Base-by-base conservation (phyloP, 768 basidiomycete species). In the Ramaria sp. region DNA sequence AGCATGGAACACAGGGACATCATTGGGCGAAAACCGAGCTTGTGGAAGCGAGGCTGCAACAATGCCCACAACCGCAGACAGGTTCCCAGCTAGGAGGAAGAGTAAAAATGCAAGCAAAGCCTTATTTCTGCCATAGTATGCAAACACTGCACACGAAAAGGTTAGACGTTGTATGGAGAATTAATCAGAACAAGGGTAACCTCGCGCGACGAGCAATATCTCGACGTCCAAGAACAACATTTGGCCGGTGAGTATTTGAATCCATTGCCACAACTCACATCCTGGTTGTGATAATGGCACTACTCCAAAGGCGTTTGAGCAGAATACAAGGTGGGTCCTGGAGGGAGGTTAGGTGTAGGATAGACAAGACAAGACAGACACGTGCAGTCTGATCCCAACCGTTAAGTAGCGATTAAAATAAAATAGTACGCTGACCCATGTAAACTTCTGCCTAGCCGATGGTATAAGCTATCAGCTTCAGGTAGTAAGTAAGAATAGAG, bases 321-420 rank as follows among this genome's bases (percentile, higher is more conserved):
- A 51, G 50, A 51, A 51, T n/a, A 18, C 5, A 6, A 51, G 36
- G 36, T 51, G 50, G 2, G 28, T 2, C 3, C 50, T 51, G 50
- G 20, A 39, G 8, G 2, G 3, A 18, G 13, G 28, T 36, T 6
- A 36, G 36, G 18, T 39, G 22, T 16, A 3, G 50, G 38, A 16
- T 10, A 20, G 18, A 36, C 15, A 15, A 51, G 18, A 13, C 50
- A 9, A 20, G 3, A 16, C 16, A 32, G 36, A 20, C 4, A 51
- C 50, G 30, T 28, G 38, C 50, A 36, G n/a, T 28, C 50, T 25
- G 28, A 51, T 51, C 8, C 18, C 16, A n/a, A 51, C 18, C 38
- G 50, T 38, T 22, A 51, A 38, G 28, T 51, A 51, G 27, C 50
- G 50, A 12, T 37, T 51, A 28, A 51, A 8, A 32, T 39, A 51